Evolutionary conservation across 169 alveolate genomes (phyloP), one percentile per base, ranked within the genome.

Genomic region (Pseudocohnilembus persalinus): DNA sequence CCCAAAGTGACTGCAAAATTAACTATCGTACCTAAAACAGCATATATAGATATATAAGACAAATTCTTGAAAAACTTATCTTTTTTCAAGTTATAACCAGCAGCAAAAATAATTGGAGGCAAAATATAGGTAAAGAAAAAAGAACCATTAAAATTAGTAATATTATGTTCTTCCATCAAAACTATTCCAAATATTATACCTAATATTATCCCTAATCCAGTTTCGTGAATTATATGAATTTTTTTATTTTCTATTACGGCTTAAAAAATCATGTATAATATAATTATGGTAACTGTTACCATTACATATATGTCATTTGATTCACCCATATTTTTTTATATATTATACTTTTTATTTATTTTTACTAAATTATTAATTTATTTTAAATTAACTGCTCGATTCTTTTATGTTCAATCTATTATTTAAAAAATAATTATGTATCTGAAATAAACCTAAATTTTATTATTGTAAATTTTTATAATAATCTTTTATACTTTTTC

Each of bases 41-140:
- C 96, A 85, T 91, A 93, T 31, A 89, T 32, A 31, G 82, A 75
- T n/a, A 93, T 91, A 81, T 88, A 89, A 31, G 74, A 73, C 74
- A 93, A 85, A 83, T 93, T 90, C 76, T 89, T 76, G 81, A 93
- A 93, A 83, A 93, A 93, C 72, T 90, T 82, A 78, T 87, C 88
- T 81, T 92, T 89, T 79, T 91, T 88, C 81, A 93, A 88, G 87
- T 93, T 93, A 85, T 87, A 93, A 27, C 96, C 96, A 30, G 94
- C 93, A 6, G 94, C 89, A 76, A 93, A 93, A 0, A 93, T 90
- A 28, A 93, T 93, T 25, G 95, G 94, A 65, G 96, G 96, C 49
- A 93, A 82, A 64, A 91, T 84, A 28, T 91, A 88, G 73, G 90
- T 90, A 84, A 93, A 93, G 84, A 93, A 93, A 78, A 91, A 81